Evolutionary conservation across 305 asterid species (phyloP).

Genomic region (Fraxinus greggii): DNA sequence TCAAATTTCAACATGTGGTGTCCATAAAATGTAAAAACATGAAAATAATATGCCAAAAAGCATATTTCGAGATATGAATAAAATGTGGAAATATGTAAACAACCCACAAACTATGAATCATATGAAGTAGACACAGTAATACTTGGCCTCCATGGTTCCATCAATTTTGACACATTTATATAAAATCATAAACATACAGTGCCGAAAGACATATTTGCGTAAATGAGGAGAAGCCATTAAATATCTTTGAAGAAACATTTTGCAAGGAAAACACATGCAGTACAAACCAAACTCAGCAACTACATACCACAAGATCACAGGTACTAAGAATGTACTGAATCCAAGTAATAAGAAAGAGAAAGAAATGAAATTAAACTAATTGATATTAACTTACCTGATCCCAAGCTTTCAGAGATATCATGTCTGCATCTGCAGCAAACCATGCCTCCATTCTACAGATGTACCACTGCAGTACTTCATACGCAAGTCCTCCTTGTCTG

Average conservation of each 20-base stretch:
- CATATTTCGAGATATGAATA: not conserved
- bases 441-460: slow-evolving; percentile 99
- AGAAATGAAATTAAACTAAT: not conserved
- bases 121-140: not conserved
- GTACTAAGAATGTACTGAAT: slow-evolving; percentile 7
- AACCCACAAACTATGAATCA: not conserved
- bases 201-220: slow-evolving; percentile 1
- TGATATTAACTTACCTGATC: slow-evolving; percentile 64
- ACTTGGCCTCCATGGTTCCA: not conserved
- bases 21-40: not conserved
- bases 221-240: not conserved
- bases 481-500: slow-evolving; percentile 83
- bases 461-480: slow-evolving; percentile 92
- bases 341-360: slow-evolving; percentile 12
- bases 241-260: slow-evolving; percentile 8
- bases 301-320: not conserved
- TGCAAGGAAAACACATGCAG: not conserved
- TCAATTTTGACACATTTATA: not conserved
- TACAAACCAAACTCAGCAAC: slow-evolving; percentile 2
- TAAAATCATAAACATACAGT: not conserved
- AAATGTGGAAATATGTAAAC: not conserved
- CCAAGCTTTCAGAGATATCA: slow-evolving; percentile 91
- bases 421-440: slow-evolving; percentile 98
- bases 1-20: slow-evolving; percentile 3
- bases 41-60: not conserved